Evolutionary conservation across 352 stramenopile species (phyloP), one percentile per base, ranked within the genome.

Genomic region (Aphanomyces invadans): DNA sequence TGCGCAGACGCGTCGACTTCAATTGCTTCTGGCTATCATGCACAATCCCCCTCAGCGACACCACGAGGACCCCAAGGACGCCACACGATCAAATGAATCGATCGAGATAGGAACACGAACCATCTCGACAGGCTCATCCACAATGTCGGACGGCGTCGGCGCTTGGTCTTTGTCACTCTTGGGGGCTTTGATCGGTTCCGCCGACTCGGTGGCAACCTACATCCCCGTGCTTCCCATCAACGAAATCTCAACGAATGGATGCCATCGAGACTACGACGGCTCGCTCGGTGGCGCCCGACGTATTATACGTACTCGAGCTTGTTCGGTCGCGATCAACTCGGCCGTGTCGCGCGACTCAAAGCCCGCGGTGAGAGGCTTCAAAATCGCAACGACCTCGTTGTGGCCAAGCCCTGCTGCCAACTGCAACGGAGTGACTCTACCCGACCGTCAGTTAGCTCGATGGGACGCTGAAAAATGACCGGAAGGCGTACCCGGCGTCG

Each of bases 321-420:
- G 83, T 69, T 90, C 83, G 5, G 72, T 66, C 0, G 68, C 70
- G 70, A 92, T 83, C n/a, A 92, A 66, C 59, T 65, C 72, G 46
- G 87, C 73, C 17, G 87, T 28, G 33, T 90, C 74, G 5, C 39
- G 59, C 3, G 70, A 54, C 33, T 92, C 79, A 55, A 86, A 92
- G 28, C 80, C 80, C 23, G 70, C 70, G 0, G 83, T 90, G 45
- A 88, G 49, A 15, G 84, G 81, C 73, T 88, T 68, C 31, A 92
- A 62, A 45, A 90, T 66, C 23, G 44, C 65, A 31, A 92, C 81
- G 21, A 92, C 79, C 57, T 87, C 76, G 32, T 65, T 70, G 70
- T 90, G 81, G 46, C 78, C 81, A 71, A 88, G 87, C 9, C 83
- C 83, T 12, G 83, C 83, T 23, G 83, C 83, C 26, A 90, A 76